A percentile compares a stretch with the other conserved stretches of the same genome.
These are phyloP conservation scores for Trichosanthes cucumerina DNA, from an alignment of 306 rosid genomes.

Conservation along the genomic window DNA sequence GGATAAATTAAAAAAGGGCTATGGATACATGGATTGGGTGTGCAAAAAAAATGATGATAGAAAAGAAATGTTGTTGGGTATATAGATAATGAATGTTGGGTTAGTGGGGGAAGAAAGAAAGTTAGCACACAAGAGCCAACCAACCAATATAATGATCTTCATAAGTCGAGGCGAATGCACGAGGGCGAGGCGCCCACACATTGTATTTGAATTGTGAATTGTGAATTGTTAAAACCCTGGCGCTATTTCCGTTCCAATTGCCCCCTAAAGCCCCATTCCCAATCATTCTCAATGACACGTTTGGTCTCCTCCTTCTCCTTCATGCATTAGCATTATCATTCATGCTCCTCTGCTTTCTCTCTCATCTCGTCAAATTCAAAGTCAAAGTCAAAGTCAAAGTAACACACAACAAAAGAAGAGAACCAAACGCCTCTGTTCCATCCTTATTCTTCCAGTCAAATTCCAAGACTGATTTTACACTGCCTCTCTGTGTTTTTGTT, in stretches of 20 bases:
- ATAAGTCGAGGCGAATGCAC: background rate
- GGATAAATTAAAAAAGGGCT: background rate
- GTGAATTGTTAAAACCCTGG: too few relatives aligned
- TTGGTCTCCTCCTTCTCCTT: background rate
- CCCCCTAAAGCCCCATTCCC: background rate
- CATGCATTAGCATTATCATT: background rate
- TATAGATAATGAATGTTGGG: background rate
- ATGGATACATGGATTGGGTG: background rate
- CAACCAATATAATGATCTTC: background rate
- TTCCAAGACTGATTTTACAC: background rate
- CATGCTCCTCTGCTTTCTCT: background rate
- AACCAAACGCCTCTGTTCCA: too few relatives aligned
- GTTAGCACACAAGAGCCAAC: background rate
- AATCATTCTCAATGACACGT: conserved; percentile 5
- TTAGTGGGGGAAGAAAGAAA: background rate
- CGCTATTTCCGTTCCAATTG: background rate
- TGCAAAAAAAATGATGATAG: background rate
- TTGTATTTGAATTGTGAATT: too few relatives aligned
- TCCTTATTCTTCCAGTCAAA: background rate
- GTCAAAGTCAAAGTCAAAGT: background rate
- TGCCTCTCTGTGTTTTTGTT: background rate
- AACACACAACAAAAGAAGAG: background rate
- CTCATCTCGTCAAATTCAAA: background rate
- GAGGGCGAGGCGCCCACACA: background rate
- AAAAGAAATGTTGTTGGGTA: background rate